Base-by-base conservation (phyloP, 2,329 filamentous ascomycete genomes). In the Aureobasidium sp. region DNA sequence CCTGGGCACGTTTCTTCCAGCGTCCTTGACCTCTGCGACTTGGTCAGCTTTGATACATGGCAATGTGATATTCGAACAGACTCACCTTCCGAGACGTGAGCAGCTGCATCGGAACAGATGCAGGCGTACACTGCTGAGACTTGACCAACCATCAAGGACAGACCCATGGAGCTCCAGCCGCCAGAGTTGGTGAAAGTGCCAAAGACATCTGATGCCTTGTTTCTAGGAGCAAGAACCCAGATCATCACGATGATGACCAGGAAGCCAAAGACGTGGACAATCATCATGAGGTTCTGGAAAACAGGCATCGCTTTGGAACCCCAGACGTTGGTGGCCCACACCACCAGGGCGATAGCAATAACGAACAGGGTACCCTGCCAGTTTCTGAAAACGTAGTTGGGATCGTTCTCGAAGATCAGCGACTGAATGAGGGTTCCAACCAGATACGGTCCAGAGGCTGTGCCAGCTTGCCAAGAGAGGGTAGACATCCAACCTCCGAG, bases 331-430 rank as follows among this genome's bases (percentile, higher is more conserved):
- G 77, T 72, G 2, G 74, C 64, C 68, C 76, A 76, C 25, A 81
- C 73, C 8, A 82, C 69, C 25, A 81, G 73, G 15, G 79, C 71
- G 17, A 80, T 68, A 0, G 76, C 78, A 68, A 77, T 80, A 57
- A 75, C 75, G 0, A 83, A 67, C 0, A 83, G 70, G 0, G 80
- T 82, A 1, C 74, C 77, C 55, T 83, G 81, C 78, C 79, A 83
- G 42, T 65, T 62, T 14, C 64, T 64, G 51, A 69, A 69, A 2
- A 45, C 62, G 53, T 68, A 73, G 36, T 68, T 66, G 7, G 70
- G 68, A 20, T 69, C 64, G 25, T 58, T 48, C 9, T 77, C 68
- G 17, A 72, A 68, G 63, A 76, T 71, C 64, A 75, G 69, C 15
- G 70, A 70, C 62, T 75, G 68, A 51, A 78, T 70, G 42, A 76